phyloP scores from a whole-genome alignment of 805 yeast genomes.

The Zygoascus ofunaensis region DNA sequence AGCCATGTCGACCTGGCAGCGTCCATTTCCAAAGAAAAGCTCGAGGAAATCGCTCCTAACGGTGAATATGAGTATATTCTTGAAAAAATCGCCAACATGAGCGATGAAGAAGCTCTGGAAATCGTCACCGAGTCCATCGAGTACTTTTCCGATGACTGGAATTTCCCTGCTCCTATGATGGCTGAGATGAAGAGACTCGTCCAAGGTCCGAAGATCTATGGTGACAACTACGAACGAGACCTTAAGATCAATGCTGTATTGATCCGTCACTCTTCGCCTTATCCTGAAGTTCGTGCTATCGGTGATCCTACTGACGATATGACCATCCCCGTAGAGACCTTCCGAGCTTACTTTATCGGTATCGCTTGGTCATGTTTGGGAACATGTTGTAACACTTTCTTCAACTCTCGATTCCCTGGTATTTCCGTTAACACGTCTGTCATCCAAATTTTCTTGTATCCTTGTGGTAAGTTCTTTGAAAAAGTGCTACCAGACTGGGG shows the following conservation, averaged over 20 bases:
- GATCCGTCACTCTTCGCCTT: conserved; percentile 37
- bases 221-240: conserved; percentile 8
- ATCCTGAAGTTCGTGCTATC: conserved; percentile 50
- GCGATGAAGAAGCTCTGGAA: conserved; percentile 8
- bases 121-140: conserved; percentile 1
- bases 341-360: conserved; percentile 35
- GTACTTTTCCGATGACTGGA: conserved; percentile 6
- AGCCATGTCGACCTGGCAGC: too few relatives aligned
- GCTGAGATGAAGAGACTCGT: conserved; percentile 23
- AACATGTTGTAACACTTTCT: conserved; percentile 47
- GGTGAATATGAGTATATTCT: conserved; percentile 11
- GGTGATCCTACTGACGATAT: conserved; percentile 45
- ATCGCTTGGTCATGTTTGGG: conserved; percentile 43
- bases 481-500: conserved; percentile 40
- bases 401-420: conserved; percentile 45
- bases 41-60: conserved; percentile 10
- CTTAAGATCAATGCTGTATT: conserved; percentile 33
- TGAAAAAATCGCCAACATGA: conserved; percentile 4
- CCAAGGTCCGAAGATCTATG: conserved; percentile 7
- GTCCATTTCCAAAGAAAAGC: too few relatives aligned
- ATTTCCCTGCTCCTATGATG: conserved; percentile 27
- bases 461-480: conserved; percentile 41
- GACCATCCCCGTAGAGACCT: conserved; percentile 36
- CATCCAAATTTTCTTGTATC: conserved; percentile 39
- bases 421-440: conserved; percentile 37